Base-by-base conservation (phyloP, 306 rosid species). In the Fragaria iinumae region DNA sequence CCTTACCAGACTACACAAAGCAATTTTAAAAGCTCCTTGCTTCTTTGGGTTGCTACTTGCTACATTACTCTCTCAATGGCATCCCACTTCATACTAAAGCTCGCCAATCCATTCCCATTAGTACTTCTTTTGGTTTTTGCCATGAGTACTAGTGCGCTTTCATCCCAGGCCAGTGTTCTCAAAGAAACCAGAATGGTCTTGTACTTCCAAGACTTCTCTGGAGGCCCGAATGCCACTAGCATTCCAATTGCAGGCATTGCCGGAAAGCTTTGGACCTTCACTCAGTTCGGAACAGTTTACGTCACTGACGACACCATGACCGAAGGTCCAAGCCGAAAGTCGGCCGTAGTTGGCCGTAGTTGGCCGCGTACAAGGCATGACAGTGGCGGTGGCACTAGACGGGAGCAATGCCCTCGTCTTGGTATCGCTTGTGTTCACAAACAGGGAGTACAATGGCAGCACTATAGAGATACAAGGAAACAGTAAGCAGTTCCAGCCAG, bases 381-480 rank as follows among this genome's bases (percentile, higher is more conserved):
- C 16, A 12, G 60, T 62, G 71, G 11, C 71, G 3, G 27, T 49
- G 0, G 36, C 27, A 7, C 11, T 18, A 17, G 12, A 75, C 7
- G 48, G 71, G 0, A 10, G 9, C 2, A 45, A 59, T 8, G 17
- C 77, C 20, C 34, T 8, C 3, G 64, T 57, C 2, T 23, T 57
- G 14, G 14, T 57, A 4, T 57, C 64, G 5, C 12, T 78, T 38
- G 76, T 78, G 18, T 78, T 78, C 70, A 60, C 68, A 27, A 81
- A 71, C 67, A 21, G 5, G 74, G 53, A 67, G 53, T 80, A 67
- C 36, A 67, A 16, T 11, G 77, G 77, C 27, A 76, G 80, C 73
- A 70, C 80, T 25, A 3, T 81, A 5, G 73, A 81, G 44, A 57
- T 81, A 25, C 77, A 76, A 41, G 84, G 80, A 11, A 34, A n/a